Conservation (phyloP, 306 rosid species). For the Boehmeria nivea region DNA sequence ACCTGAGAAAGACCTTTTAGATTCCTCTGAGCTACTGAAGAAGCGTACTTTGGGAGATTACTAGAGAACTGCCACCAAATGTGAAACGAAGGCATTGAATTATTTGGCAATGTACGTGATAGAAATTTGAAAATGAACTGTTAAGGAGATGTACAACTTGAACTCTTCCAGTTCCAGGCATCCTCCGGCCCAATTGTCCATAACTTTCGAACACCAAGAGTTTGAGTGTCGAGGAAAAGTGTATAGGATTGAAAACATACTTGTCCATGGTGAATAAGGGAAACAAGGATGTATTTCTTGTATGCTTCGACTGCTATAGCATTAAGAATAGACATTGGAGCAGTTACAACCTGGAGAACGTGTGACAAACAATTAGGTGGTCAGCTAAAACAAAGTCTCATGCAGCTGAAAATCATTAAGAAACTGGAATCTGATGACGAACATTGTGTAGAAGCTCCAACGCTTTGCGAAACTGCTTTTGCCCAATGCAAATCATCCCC, state of each 20-base stretch:
- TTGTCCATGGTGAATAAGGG: slow-evolving; percentile 84
- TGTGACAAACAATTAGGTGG: slow-evolving; percentile 15
- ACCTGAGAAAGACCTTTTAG: slow-evolving; percentile 72
- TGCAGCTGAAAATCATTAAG: slow-evolving; percentile 13
- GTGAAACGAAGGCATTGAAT: slow-evolving; percentile 18
- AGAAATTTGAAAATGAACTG: neutral
- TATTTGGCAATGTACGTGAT: neutral
- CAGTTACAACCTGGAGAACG: slow-evolving; percentile 77
- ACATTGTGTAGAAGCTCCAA: slow-evolving; percentile 95
- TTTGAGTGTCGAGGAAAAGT: neutral
- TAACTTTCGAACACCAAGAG: no score
- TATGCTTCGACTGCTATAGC: slow-evolving; percentile 94
- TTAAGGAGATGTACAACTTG: neutral
- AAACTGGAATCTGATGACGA: slow-evolving; percentile 15
- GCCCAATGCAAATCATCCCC: slow-evolving; percentile 95
- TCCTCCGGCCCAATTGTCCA: no score
- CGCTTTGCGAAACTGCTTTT: slow-evolving; percentile 70
- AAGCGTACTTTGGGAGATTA: slow-evolving; percentile 75
- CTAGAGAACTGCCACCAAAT: slow-evolving; percentile 55
- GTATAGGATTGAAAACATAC: slow-evolving; percentile 36
- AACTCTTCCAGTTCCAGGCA: neutral
- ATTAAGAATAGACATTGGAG: slow-evolving; percentile 69
- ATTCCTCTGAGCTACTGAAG: slow-evolving; percentile 75
- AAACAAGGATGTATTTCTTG: slow-evolving; percentile 77
- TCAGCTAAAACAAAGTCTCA: slow-evolving; percentile 1